Conservation (phyloP, 2,329 filamentous ascomycete species). For the Penicillium nordicum region DNA sequence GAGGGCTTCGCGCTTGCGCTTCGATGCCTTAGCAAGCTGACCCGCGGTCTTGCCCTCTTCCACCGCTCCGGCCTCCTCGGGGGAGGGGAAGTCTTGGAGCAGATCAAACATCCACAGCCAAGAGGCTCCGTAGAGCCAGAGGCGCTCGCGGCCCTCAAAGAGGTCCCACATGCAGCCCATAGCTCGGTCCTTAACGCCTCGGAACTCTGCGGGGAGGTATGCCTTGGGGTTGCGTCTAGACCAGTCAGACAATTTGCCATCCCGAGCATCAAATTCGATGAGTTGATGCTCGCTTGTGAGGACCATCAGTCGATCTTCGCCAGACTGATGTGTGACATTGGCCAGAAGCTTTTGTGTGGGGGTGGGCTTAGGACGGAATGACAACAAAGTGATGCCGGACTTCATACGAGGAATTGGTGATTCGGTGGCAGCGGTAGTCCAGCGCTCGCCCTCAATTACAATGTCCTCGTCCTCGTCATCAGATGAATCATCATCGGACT, state of each 20-base stretch:
- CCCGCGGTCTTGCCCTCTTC: constrained; percentile 23
- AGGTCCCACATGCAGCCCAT: constrained; percentile 85
- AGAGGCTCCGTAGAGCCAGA: constrained; percentile 83
- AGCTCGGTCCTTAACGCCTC: constrained; percentile 70
- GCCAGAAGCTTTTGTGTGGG: constrained; percentile 17
- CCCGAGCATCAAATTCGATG: constrained; percentile 73
- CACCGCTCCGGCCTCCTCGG: constrained; percentile 28
- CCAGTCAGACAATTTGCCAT: constrained; percentile 78
- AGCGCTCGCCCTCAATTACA: constrained; percentile 61
- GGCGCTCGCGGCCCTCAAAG: constrained; percentile 52
- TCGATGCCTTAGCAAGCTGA: constrained; percentile 29
- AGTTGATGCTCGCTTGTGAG: constrained; percentile 65
- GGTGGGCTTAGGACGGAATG: constrained; percentile 54
- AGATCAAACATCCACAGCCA: constrained; percentile 94
- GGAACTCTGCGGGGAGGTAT: constrained; percentile 70
- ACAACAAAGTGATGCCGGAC: constrained; percentile 62
- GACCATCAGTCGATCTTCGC: constrained; percentile 56
- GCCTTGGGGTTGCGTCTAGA: constrained; percentile 76
- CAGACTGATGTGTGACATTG: constrained; percentile 44
- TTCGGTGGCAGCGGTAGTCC: constrained; percentile 70
- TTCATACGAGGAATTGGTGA: constrained; percentile 67
- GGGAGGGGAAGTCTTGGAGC: constrained; percentile 60
- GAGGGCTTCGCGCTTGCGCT: constrained; percentile 43
- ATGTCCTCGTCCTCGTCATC: constrained; percentile 51
- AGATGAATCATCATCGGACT: constrained; percentile 46